Conservation (phyloP, 2,329 filamentous ascomycete genomes). For the Stemphylium lycopersici region DNA sequence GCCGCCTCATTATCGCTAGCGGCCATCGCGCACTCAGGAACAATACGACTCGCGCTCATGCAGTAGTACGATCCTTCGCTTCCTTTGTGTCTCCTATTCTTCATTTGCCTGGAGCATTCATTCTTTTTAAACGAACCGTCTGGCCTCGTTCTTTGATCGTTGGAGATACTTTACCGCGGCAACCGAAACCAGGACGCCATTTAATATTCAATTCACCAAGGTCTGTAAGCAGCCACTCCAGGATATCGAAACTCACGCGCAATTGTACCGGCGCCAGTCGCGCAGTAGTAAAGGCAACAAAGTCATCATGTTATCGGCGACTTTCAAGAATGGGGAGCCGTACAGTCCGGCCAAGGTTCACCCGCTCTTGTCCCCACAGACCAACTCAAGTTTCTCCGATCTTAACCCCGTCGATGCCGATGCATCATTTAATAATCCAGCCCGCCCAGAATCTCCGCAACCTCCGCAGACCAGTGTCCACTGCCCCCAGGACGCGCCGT, state of each 20-base stretch:
- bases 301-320: slow-evolving; percentile 31
- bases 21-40: slow-evolving; percentile 20
- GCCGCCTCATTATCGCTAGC: slow-evolving; percentile 11
- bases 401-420: slow-evolving; percentile 41
- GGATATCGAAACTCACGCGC: slow-evolving; percentile 4
- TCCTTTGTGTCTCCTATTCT: slow-evolving; percentile 20
- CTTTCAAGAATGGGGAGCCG: slow-evolving; percentile 38
- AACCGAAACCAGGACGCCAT: slow-evolving; percentile 1
- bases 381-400: slow-evolving; percentile 37
- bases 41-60: slow-evolving; percentile 32
- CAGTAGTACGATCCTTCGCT: slow-evolving; percentile 36
- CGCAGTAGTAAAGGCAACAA: neutral
- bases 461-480: slow-evolving; percentile 33
- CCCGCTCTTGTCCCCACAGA: slow-evolving; percentile 43
- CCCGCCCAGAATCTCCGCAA: slow-evolving; percentile 35
- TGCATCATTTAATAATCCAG: slow-evolving; percentile 34
- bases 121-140: slow-evolving; percentile 32
- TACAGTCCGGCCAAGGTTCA: slow-evolving; percentile 44
- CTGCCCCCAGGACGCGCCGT: slow-evolving; percentile 24
- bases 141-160: slow-evolving; percentile 37
- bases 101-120: slow-evolving; percentile 35
- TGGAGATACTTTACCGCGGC: slow-evolving; percentile 24
- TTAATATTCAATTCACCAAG: slow-evolving; percentile 12
- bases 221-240: slow-evolving; percentile 6
- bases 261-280: neutral